Conservation (phyloP, 257 asterid species). For the Lantana camara region DNA sequence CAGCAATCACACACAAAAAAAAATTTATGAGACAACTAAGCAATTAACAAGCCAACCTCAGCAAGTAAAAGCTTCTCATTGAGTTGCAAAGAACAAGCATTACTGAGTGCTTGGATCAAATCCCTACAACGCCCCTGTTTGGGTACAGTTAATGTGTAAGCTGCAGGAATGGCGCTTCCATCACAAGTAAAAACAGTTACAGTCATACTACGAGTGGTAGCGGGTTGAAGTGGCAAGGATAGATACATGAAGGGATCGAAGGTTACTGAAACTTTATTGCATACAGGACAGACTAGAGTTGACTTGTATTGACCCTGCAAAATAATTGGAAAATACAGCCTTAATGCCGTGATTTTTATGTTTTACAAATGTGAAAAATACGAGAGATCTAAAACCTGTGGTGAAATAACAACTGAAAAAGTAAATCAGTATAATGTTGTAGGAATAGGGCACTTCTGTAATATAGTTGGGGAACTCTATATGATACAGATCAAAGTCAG, state of each 20-base stretch:
- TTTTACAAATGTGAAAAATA: constrained; percentile 18
- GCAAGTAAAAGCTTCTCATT: constrained; percentile 95
- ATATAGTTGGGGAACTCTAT: neutral
- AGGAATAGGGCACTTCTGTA: neutral
- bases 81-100: constrained; percentile 76
- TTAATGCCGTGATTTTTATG: constrained; percentile 22
- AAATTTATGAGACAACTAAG: constrained; percentile 19
- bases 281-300: constrained; percentile 93
- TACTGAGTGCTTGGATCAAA: constrained; percentile 79
- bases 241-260: constrained; percentile 99
- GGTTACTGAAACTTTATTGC: constrained; percentile 91
- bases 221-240: constrained; percentile 90
- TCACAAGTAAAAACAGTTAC: constrained; percentile 94
- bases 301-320: constrained; percentile 99
- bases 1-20: constrained; percentile 13
- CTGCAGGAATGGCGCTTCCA: constrained; percentile 90
- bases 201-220: constrained; percentile 86
- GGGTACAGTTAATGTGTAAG: constrained; percentile 83
- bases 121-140: constrained; percentile 99
- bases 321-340: constrained; percentile 29
- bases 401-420: neutral
- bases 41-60: constrained; percentile 58
- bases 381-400: neutral
- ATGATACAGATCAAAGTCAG: neutral
- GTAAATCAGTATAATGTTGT: constrained; percentile 6